Evolutionary conservation across 2,329 filamentous ascomycete species (phyloP).

Genomic region (Rosellinia necatrix): DNA sequence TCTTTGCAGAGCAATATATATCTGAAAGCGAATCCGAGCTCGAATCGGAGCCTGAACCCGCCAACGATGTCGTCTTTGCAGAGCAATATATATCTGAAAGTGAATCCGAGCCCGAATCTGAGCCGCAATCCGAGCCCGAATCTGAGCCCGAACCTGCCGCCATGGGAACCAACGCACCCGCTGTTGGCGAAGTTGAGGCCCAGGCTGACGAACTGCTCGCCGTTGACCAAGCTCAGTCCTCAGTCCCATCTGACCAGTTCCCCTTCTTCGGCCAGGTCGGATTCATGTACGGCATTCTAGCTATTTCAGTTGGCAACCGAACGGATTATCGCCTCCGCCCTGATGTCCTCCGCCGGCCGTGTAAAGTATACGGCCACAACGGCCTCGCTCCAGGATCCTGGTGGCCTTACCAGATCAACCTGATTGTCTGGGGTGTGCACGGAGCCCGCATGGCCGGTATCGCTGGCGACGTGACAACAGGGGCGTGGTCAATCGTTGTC

Average conservation of each 20-base stretch:
- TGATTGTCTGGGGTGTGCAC: conserved; percentile 38
- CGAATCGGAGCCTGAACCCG: no score
- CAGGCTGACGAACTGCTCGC: not conserved
- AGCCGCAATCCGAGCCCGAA: no score
- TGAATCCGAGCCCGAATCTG: no score
- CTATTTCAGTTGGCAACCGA: conserved; percentile 11
- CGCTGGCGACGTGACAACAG: conserved; percentile 25
- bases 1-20: no score
- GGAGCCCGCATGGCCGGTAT: conserved; percentile 33
- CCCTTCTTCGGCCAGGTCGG: conserved; percentile 33
- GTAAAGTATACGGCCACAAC: conserved; percentile 37
- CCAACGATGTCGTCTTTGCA: no score
- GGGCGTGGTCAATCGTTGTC: conserved; percentile 38
- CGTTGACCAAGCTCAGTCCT: conserved; percentile 15
- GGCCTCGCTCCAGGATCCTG: conserved; percentile 33
- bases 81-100: no score
- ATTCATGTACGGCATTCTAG: conserved; percentile 36
- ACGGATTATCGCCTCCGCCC: conserved; percentile 31
- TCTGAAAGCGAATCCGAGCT: no score
- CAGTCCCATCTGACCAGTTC: conserved; percentile 28
- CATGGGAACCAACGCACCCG: conserved; percentile 1
- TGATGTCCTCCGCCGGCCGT: conserved; percentile 17
- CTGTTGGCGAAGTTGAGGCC: not conserved
- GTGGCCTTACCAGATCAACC: conserved; percentile 35
- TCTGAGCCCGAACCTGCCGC: conserved; percentile 23